Conservation (phyloP, 2,329 filamentous ascomycete species). For the Penicillium polonicum region DNA sequence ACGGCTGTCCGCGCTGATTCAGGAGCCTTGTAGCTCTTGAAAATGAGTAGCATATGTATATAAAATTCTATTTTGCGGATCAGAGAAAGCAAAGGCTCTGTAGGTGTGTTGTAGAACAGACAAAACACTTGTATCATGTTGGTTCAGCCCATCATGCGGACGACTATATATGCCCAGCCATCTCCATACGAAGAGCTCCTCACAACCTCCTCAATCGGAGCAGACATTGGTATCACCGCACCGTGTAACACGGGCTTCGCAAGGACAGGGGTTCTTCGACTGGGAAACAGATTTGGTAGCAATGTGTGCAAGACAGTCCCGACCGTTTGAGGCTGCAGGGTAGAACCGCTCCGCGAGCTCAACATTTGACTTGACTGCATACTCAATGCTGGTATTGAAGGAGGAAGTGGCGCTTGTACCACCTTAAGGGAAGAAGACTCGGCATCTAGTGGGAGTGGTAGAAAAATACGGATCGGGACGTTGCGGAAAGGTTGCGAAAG, state of each 20-base stretch:
- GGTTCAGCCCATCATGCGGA: constrained; percentile 63
- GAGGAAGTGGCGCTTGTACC: constrained; percentile 71
- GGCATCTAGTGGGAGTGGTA: constrained; percentile 64
- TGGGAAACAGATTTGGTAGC: constrained; percentile 82
- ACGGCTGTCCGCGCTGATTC: no score
- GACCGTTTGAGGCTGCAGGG: constrained; percentile 62
- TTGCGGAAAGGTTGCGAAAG: constrained; percentile 70
- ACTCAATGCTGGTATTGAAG: constrained; percentile 39
- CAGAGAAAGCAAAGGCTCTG: no score
- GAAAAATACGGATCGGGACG: constrained; percentile 84
- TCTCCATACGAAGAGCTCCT: constrained; percentile 82
- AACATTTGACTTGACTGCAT: constrained; percentile 27
- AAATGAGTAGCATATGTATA: no score
- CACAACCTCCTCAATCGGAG: constrained; percentile 79
- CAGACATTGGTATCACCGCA: constrained; percentile 73
- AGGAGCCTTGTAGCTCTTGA: no score
- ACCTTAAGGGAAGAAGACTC: constrained; percentile 57
- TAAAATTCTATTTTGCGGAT: no score
- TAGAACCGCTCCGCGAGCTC: constrained; percentile 18
- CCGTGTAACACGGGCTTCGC: constrained; percentile 86
- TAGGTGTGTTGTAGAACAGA: no score
- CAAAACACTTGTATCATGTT: no score
- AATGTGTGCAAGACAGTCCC: constrained; percentile 74
- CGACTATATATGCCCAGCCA: constrained; percentile 82
- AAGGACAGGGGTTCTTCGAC: constrained; percentile 76